Percentiles rank a stretch among this genome's conserved stretches.
Conservation (phyloP, 2,329 filamentous ascomycete genomes). For the Akanthomyces lecanii region DNA sequence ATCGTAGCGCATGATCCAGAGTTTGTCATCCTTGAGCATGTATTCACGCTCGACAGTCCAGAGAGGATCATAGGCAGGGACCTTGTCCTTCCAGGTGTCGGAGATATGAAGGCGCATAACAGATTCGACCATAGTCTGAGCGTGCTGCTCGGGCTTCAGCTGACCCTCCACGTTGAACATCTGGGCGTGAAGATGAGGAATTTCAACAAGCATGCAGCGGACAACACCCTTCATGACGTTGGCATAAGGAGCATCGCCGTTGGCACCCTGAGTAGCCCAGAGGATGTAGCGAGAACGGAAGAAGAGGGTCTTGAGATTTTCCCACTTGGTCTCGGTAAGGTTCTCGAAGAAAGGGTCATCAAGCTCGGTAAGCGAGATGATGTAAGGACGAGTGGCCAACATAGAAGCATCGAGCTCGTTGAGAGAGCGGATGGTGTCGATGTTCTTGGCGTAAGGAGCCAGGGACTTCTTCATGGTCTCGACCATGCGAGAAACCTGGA, state of each 20-base stretch:
- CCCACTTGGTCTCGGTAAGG: slow-evolving; percentile 14
- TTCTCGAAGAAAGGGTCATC: slow-evolving; percentile 15
- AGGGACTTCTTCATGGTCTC: slow-evolving; percentile 13
- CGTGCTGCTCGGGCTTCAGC: slow-evolving; percentile 16
- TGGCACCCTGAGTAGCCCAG: slow-evolving; percentile 18
- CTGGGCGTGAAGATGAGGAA: slow-evolving; percentile 14
- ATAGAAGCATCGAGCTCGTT: slow-evolving; percentile 13
- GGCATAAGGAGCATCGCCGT: slow-evolving; percentile 16
- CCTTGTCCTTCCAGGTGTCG: slow-evolving; percentile 17
- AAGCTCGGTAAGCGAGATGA: slow-evolving; percentile 17
- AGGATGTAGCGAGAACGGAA: slow-evolving; percentile 15
- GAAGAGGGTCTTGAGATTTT: slow-evolving; percentile 16
- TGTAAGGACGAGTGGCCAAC: slow-evolving; percentile 13
- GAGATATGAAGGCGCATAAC: slow-evolving; percentile 15
- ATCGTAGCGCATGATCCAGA: slow-evolving; percentile 16
- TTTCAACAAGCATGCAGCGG: slow-evolving; percentile 15
- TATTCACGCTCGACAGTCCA: slow-evolving; percentile 18
- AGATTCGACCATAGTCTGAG: slow-evolving; percentile 8
- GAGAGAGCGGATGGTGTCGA: slow-evolving; percentile 5
- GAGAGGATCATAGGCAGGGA: slow-evolving; percentile 14
- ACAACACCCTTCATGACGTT: slow-evolving; percentile 18
- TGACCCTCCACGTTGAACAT: slow-evolving; percentile 16
- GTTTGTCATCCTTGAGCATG: slow-evolving; percentile 16
- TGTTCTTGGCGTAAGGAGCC: slow-evolving; percentile 5
- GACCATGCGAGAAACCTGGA: slow-evolving; percentile 11